phyloP scores from a whole-genome alignment of 2,329 filamentous ascomycete species.

The Claviceps purpurea region DNA sequence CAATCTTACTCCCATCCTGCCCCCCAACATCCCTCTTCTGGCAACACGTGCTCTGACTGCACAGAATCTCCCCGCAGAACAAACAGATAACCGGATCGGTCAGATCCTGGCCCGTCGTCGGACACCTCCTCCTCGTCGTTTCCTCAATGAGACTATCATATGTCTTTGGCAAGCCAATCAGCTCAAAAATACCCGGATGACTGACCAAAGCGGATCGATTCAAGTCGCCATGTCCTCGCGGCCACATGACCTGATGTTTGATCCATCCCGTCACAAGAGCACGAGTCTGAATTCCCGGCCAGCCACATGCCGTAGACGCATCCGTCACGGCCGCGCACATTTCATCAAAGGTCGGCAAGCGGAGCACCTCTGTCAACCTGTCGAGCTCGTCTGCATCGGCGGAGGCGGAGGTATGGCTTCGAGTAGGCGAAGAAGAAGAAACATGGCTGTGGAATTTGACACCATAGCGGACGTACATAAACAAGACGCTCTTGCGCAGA shows the following conservation, averaged over 20 bases:
- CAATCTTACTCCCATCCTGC: slow-evolving; percentile 39
- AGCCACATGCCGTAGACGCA: slow-evolving; percentile 30
- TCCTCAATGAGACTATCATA: slow-evolving; percentile 90
- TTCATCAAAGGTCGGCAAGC: slow-evolving; percentile 65
- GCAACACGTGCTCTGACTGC: slow-evolving; percentile 87
- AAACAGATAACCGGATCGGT: slow-evolving; percentile 85
- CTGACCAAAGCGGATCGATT: slow-evolving; percentile 39
- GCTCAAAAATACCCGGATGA: slow-evolving; percentile 86
- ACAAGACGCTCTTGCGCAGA: slow-evolving; percentile 69
- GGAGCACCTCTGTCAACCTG: slow-evolving; percentile 63
- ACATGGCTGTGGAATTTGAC: slow-evolving; percentile 70
- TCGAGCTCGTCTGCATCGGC: slow-evolving; percentile 61
- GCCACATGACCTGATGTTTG: slow-evolving; percentile 40
- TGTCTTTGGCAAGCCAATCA: slow-evolving; percentile 81
- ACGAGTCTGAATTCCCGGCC: slow-evolving; percentile 29
- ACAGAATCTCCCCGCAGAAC: slow-evolving; percentile 94
- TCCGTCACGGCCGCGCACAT: slow-evolving; percentile 52
- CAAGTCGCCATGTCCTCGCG: slow-evolving; percentile 15
- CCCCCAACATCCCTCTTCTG: slow-evolving; percentile 44
- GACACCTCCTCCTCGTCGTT: slow-evolving; percentile 70
- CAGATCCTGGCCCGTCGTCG: slow-evolving; percentile 81
- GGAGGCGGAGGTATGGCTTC: slow-evolving; percentile 10
- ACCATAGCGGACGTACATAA: slow-evolving; percentile 79
- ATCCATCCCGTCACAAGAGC: slow-evolving; percentile 58
- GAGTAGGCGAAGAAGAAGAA: slow-evolving; percentile 43